Conservation (phyloP, 805 yeast species). For the Barnettozyma populi region DNA sequence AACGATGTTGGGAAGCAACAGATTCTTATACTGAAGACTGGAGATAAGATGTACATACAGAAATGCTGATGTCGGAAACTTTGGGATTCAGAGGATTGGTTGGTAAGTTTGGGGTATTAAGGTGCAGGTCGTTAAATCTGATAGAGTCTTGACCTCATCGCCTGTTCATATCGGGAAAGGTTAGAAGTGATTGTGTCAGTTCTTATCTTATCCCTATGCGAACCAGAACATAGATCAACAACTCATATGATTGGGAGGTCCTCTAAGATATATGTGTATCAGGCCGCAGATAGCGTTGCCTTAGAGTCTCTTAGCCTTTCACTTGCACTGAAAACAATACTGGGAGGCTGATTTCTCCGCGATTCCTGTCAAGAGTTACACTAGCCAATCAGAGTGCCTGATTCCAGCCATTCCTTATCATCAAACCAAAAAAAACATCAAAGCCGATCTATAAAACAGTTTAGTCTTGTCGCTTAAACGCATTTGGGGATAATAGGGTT, state of each 20-base stretch:
- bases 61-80: neutral
- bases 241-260: too few relatives aligned
- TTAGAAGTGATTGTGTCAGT: neutral
- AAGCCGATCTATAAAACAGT: neutral
- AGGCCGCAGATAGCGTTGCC: too few relatives aligned
- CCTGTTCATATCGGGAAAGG: neutral
- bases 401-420: neutral
- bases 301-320: too few relatives aligned
- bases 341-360: too few relatives aligned
- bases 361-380: neutral
- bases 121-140: neutral
- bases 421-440: too few relatives aligned
- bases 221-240: too few relatives aligned
- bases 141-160: neutral
- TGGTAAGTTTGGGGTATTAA: neutral
- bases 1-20: neutral
- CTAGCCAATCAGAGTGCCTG: neutral
- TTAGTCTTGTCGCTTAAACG: neutral
- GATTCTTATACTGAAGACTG: neutral
- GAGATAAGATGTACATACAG: neutral
- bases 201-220: neutral
- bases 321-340: too few relatives aligned
- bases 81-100: neutral
- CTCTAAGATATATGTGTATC: too few relatives aligned
- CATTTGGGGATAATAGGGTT: neutral